These are phyloP conservation scores for Vigna trinervia DNA, from an alignment of 306 rosid genomes.

Conservation along the genomic window DNA sequence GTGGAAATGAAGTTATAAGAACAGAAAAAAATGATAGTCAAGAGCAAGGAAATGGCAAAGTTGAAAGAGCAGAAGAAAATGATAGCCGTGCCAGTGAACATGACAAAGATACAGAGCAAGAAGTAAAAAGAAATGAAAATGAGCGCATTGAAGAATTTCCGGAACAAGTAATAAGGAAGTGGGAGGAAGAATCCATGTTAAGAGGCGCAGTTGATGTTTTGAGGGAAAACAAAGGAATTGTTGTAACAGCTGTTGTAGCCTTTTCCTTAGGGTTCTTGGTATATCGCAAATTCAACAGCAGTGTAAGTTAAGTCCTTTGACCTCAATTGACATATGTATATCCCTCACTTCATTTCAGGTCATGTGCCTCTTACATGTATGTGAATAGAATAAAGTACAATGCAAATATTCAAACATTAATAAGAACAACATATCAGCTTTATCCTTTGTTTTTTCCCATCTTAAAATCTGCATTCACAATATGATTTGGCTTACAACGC, in stretches of 20 bases:
- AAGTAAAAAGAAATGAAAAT: slow-evolving; percentile 34
- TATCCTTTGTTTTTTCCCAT: slow-evolving; percentile 14
- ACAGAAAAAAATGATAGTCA: slow-evolving; percentile 39
- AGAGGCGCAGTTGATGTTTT: slow-evolving; percentile 45
- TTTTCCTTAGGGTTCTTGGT: slow-evolving; percentile 64
- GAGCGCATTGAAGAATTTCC: slow-evolving; percentile 29
- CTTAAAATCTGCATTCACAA: slow-evolving; percentile 28
- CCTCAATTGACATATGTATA: slow-evolving; percentile 34
- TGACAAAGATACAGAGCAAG: slow-evolving; percentile 22
- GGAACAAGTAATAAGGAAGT: slow-evolving; percentile 42
- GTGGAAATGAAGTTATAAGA: slow-evolving; percentile 14
- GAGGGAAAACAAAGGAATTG: slow-evolving; percentile 57
- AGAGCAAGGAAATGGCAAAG: background rate
- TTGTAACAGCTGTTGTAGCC: slow-evolving; percentile 63
- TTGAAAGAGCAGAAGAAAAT: slow-evolving; percentile 37
- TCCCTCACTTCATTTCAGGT: slow-evolving; percentile 19
- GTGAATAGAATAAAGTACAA: slow-evolving; percentile 30
- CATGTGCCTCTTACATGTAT: slow-evolving; percentile 16
- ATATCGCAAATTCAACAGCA: slow-evolving; percentile 47
- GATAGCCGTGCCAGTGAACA: slow-evolving; percentile 26
- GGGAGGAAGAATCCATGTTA: slow-evolving; percentile 55
- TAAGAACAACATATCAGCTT: background rate
- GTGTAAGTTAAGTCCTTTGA: slow-evolving; percentile 25
- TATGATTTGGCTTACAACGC: slow-evolving; percentile 31
- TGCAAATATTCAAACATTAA: slow-evolving; percentile 33